Conservation (phyloP, 768 basidiomycete species). For the Phallus indusiatus region DNA sequence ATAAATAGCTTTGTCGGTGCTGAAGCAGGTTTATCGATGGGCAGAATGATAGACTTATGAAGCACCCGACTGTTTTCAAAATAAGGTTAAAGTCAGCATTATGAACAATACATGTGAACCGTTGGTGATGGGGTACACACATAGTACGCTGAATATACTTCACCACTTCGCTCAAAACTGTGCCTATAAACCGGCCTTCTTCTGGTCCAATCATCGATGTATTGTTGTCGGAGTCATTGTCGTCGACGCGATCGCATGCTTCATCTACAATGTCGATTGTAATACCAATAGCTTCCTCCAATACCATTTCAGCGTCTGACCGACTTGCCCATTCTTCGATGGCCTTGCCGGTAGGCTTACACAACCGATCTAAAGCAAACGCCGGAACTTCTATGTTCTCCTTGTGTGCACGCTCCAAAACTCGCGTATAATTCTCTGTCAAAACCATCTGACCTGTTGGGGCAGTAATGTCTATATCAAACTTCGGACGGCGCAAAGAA, state of each 20-base stretch:
- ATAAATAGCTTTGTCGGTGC: constrained; percentile 50
- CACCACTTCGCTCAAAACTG: constrained; percentile 48
- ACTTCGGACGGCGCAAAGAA: constrained; percentile 1
- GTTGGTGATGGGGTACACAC: constrained; percentile 19
- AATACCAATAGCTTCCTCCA: constrained; percentile 62
- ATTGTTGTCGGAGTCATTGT: not conserved
- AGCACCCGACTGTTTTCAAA: not conserved
- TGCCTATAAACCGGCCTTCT: constrained; percentile 57
- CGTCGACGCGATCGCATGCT: constrained; percentile 39
- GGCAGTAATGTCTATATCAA: not conserved
- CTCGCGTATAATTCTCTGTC: not conserved
- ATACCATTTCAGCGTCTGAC: constrained; percentile 22
- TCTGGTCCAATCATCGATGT: constrained; percentile 41
- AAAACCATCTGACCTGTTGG: not conserved
- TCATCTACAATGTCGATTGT: constrained; percentile 68
- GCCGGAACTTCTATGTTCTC: constrained; percentile 3
- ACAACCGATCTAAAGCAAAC: not conserved
- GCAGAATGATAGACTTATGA: constrained; percentile 25
- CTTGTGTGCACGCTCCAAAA: constrained; percentile 5
- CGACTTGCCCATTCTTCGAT: not conserved
- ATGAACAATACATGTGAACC: not conserved
- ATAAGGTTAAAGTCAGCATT: not conserved
- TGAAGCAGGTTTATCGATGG: constrained; percentile 42
- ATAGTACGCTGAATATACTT: constrained; percentile 48
- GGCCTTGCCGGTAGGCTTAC: not conserved